Evolutionary conservation across 768 basidiomycete genomes (phyloP), one percentile per base, ranked within the genome.

Genomic region (Sarcodon aspratus): DNA sequence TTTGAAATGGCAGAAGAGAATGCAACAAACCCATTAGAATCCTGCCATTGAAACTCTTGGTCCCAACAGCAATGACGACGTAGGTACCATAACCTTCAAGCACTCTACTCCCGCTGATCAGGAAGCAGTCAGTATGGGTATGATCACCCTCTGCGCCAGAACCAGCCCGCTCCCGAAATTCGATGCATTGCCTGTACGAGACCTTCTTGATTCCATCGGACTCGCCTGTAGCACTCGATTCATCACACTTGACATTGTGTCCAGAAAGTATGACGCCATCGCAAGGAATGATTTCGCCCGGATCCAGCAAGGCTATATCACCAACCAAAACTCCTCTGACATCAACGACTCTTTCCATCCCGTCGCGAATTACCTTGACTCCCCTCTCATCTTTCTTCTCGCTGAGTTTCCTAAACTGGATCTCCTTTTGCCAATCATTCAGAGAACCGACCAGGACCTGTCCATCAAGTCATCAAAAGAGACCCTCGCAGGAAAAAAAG

Each of bases 341-440:
- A 53, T 65, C 58, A 36, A 54, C 50, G 37, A 63, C 47, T 48
- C 51, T 47, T 52, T 66, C 58, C 54, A 54, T 51, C 15, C 59
- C 64, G 38, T 56, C 54, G 7, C 57, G 59, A 33, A 55, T 54
- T 37, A 87, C 89, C 67, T 88, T 92, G 62, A 95, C 77, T 53
- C 75, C 79, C 27, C 96, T 86, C 56, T 95, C 96, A 49, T 98
- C 95, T 65, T 95, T 95, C 66, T 94, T 86, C 56, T 86, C 88
- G 59, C 97, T 98, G 37, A 99, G 76, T 15, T 70, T 73, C 58
- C 84, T 81, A 71, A 99, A 99, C 66, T 98, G 96, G 1, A 82
- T 82, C 64, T 99, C 96, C 66, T 98, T 98, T 66, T 97, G 93
- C 85, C 89, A 99, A 65, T 99, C 96, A 59, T 97, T 98, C 40